Percentiles rank a stretch among this genome's conserved stretches.
These are phyloP conservation scores for Fusarium sp. DNA, from an alignment of 2,329 filamentous ascomycete genomes.

Conservation along the genomic window DNA sequence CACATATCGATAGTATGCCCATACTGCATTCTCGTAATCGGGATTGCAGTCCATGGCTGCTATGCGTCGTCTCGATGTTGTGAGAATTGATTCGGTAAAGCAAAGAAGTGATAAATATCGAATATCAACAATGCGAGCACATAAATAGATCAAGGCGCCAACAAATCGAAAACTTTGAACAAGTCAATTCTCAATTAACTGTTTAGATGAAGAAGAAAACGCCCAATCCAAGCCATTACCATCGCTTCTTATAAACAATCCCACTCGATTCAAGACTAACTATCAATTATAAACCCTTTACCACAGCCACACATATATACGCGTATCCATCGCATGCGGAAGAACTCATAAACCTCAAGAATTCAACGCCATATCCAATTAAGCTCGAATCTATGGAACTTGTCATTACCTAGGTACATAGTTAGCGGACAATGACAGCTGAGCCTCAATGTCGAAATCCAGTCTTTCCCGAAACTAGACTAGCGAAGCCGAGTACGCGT, in stretches of 20 bases:
- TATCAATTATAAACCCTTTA: not conserved
- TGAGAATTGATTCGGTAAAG: not conserved
- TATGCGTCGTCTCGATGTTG: not conserved
- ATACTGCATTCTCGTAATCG: conserved; percentile 41
- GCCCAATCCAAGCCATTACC: not conserved
- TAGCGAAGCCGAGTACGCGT: conserved; percentile 45
- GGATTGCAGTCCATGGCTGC: conserved; percentile 37
- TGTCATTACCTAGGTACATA: not conserved
- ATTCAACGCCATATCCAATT: not conserved
- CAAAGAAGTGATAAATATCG: not conserved
- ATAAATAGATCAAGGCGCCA: not conserved
- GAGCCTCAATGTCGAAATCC: conserved; percentile 15
- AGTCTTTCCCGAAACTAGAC: not conserved
- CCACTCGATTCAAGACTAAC: not conserved
- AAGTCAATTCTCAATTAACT: not conserved
- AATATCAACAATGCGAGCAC: not conserved
- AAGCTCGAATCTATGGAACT: not conserved
- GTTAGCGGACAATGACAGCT: not conserved
- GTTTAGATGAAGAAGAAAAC: not conserved
- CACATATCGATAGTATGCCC: conserved; percentile 45
- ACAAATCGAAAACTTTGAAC: not conserved
- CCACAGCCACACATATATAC: not conserved
- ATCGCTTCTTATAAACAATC: not conserved
- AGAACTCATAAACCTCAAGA: not conserved
- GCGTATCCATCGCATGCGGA: not conserved